Evolutionary conservation across 1,284 basidiomycete species (phyloP).

Genomic region (Anthracocystis walkeri): DNA sequence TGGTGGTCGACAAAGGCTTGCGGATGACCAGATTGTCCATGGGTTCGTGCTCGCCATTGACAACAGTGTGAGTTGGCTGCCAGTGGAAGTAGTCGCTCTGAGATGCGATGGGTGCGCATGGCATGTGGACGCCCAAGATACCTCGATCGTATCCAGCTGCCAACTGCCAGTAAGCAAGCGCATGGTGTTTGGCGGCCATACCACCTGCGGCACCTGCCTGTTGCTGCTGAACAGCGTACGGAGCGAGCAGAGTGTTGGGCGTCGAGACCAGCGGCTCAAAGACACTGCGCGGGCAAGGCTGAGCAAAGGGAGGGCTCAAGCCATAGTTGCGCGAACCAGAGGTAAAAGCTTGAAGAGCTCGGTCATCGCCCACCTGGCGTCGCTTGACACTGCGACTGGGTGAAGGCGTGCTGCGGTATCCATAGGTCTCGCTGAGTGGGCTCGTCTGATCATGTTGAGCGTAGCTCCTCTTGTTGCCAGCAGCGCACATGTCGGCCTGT

Average conservation of each 20-base stretch:
- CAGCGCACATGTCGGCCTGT: conserved; percentile 13
- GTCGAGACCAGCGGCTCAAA: conserved; percentile 54
- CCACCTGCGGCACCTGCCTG: conserved; percentile 15
- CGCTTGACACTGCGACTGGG: conserved; percentile 40
- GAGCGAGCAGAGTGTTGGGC: conserved; percentile 53
- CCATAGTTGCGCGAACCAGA: conserved; percentile 33
- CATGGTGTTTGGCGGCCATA: conserved; percentile 39
- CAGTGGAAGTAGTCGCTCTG: conserved; percentile 48
- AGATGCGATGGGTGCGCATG: conserved; percentile 19
- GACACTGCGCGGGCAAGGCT: conserved; percentile 47
- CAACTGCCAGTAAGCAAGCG: conserved; percentile 52
- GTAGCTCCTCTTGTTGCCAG: conserved; percentile 36
- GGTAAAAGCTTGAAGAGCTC: conserved; percentile 25
- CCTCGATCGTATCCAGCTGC: conserved; percentile 51
- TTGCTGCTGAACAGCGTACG: conserved; percentile 42
- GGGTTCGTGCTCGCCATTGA: conserved; percentile 12
- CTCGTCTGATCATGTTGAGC: conserved; percentile 40
- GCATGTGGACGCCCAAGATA: conserved; percentile 54
- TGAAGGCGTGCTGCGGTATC: conserved; percentile 38
- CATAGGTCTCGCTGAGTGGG: conserved; percentile 24
- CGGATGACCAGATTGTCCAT: conserved; percentile 20
- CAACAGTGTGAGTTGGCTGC: conserved; percentile 19
- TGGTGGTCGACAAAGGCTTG: conserved; percentile 39
- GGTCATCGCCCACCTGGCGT: conserved; percentile 27
- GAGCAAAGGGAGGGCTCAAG: conserved; percentile 45